Percentiles rank a stretch among this genome's conserved stretches.
Evolutionary conservation across 768 basidiomycete genomes (phyloP).

Genomic region (Astraeus odoratus): DNA sequence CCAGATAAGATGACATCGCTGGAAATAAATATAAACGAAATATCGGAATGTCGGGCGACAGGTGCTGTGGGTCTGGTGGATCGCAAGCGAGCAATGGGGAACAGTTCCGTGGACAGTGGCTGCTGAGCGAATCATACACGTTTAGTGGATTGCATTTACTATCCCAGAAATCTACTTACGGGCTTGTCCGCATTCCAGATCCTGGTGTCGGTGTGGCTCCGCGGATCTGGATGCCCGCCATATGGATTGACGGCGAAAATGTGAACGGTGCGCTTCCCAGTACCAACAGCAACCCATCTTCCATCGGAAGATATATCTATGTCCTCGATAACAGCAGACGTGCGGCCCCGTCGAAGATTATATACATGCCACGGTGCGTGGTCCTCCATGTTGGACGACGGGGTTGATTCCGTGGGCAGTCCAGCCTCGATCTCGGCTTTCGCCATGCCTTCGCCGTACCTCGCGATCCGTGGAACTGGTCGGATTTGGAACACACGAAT

Average conservation of each 20-base stretch:
- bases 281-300: conserved; percentile 65
- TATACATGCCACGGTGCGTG: conserved; percentile 51
- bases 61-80: conserved; percentile 22
- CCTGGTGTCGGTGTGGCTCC: conserved; percentile 51
- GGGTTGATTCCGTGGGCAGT: not conserved
- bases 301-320: conserved; percentile 43
- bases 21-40: conserved; percentile 51
- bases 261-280: conserved; percentile 57
- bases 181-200: conserved; percentile 48
- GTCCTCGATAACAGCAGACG: conserved; percentile 54
- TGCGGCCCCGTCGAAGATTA: conserved; percentile 62
- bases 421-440: conserved; percentile 1
- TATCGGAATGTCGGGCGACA: conserved; percentile 30
- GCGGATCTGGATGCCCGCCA: conserved; percentile 59
- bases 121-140: conserved; percentile 29
- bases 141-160: not conserved
- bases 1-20: conserved; percentile 30
- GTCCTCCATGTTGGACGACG: conserved; percentile 6
- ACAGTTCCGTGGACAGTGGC: conserved; percentile 45
- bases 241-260: conserved; percentile 73
- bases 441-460: conserved; percentile 2
- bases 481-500: conserved; percentile 42
- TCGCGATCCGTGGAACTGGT: conserved; percentile 18
- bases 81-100: conserved; percentile 52
- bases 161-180: conserved; percentile 29